Evolutionary conservation across 2,329 filamentous ascomycete species (phyloP).

Genomic region (Diaporthe velutina): DNA sequence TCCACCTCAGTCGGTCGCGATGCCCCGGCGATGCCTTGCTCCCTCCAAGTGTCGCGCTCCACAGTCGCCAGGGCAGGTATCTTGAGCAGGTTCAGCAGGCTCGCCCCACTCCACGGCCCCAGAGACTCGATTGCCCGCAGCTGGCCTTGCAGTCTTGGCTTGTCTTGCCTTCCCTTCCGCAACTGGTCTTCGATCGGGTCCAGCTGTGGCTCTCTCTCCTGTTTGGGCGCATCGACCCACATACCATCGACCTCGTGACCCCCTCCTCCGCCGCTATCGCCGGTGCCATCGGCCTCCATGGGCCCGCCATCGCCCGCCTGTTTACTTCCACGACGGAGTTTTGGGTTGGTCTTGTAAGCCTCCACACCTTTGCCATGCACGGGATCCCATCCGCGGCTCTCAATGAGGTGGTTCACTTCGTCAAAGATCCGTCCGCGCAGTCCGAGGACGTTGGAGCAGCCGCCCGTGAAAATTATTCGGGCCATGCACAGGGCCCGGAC

Average conservation of each 20-base stretch:
- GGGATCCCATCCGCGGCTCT: slow-evolving; percentile 80
- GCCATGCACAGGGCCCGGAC: slow-evolving; percentile 88
- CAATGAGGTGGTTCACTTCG: slow-evolving; percentile 78
- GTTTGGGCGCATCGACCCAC: slow-evolving; percentile 58
- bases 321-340: slow-evolving; percentile 50
- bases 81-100: slow-evolving; percentile 76
- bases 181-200: slow-evolving; percentile 73
- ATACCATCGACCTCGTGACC: slow-evolving; percentile 49
- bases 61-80: slow-evolving; percentile 77
- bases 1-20: slow-evolving; percentile 71
- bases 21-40: slow-evolving; percentile 75
- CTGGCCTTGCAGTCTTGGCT: slow-evolving; percentile 63
- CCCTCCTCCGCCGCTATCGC: slow-evolving; percentile 45
- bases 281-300: slow-evolving; percentile 40
- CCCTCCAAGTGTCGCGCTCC: slow-evolving; percentile 78
- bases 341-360: slow-evolving; percentile 61
- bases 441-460: slow-evolving; percentile 82
- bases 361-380: slow-evolving; percentile 79
- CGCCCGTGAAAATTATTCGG: slow-evolving; percentile 88
- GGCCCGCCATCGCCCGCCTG: slow-evolving; percentile 43
- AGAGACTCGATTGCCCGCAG: slow-evolving; percentile 77
- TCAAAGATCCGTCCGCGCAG: slow-evolving; percentile 82
- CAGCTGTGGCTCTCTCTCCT: slow-evolving; percentile 55
- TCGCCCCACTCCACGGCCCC: slow-evolving; percentile 81
- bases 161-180: slow-evolving; percentile 57